phyloP scores from a whole-genome alignment of 1,139 yeast genomes.

The Chernovozyma aurita region DNA sequence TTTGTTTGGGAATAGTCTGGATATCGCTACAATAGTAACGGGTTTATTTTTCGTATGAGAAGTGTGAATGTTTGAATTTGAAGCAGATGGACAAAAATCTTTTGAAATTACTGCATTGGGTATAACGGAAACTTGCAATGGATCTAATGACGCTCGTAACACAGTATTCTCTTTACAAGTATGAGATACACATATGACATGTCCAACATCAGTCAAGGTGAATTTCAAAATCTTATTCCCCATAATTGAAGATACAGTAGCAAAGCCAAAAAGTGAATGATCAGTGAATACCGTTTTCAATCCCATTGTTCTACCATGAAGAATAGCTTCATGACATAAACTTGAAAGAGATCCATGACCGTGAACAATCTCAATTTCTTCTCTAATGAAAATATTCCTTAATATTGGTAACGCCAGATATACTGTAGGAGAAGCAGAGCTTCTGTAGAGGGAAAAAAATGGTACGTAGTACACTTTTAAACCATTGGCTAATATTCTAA shows the following conservation, averaged over 20 bases:
- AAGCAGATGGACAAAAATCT: constrained; percentile 60
- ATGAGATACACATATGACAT: constrained; percentile 92
- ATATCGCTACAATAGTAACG: constrained; percentile 85
- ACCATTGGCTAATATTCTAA: constrained; percentile 82
- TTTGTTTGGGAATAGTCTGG: constrained; percentile 90
- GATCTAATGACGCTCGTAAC: constrained; percentile 77
- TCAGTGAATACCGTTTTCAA: constrained; percentile 88
- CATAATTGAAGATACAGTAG: constrained; percentile 75
- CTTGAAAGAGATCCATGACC: constrained; percentile 92
- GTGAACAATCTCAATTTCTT: constrained; percentile 82
- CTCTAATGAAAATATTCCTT: constrained; percentile 81
- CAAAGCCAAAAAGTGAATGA: constrained; percentile 93
- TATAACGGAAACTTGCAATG: constrained; percentile 76
- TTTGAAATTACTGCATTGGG: constrained; percentile 92
- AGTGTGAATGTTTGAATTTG: background rate
- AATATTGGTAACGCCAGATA: constrained; percentile 83
- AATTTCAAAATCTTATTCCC: constrained; percentile 86
- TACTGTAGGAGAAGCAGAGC: constrained; percentile 84
- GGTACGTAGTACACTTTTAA: constrained; percentile 92
- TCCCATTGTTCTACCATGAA: constrained; percentile 94
- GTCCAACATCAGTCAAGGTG: constrained; percentile 81
- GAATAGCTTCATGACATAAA: constrained; percentile 82
- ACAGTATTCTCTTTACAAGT: constrained; percentile 97
- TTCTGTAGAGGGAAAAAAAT: constrained; percentile 69
- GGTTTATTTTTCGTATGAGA: constrained; percentile 10